Evolutionary conservation across 805 yeast species (phyloP).

Genomic region (Yarrowia sp.): DNA sequence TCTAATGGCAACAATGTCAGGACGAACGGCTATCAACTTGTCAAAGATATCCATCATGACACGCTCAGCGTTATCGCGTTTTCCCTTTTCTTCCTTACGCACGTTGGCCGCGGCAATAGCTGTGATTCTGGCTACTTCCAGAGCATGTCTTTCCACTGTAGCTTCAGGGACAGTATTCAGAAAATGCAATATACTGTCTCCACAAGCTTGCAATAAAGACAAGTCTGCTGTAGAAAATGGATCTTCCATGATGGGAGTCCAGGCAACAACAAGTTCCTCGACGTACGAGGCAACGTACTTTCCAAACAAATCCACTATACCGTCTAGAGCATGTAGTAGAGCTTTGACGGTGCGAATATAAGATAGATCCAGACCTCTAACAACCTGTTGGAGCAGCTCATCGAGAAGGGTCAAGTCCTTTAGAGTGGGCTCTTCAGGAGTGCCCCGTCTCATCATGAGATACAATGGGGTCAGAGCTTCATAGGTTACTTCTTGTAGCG

Average conservation of each 20-base stretch:
- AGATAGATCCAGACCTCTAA: background rate
- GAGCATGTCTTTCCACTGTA: background rate
- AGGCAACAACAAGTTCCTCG: background rate
- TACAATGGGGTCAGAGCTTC: background rate
- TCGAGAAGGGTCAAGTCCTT: background rate
- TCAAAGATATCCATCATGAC: background rate
- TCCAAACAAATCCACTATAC: constrained; percentile 4
- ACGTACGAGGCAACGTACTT: background rate
- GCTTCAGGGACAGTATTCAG: background rate
- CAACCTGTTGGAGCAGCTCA: background rate
- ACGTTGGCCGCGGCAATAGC: background rate
- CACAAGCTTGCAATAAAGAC: background rate
- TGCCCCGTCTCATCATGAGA: constrained; percentile 5
- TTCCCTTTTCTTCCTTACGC: background rate
- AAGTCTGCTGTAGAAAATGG: constrained; percentile 14
- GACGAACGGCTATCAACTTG: background rate
- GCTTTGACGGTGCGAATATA: background rate
- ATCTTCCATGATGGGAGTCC: constrained; percentile 15
- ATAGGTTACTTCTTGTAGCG: background rate
- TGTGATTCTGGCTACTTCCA: background rate
- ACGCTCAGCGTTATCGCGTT: background rate
- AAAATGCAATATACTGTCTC: background rate
- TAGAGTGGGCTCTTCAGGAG: background rate
- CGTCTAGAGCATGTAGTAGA: background rate
- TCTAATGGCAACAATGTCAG: background rate